Base-by-base conservation (phyloP, 225 moss, liverwort and hornwort genomes). In the Climacium dendroides region DNA sequence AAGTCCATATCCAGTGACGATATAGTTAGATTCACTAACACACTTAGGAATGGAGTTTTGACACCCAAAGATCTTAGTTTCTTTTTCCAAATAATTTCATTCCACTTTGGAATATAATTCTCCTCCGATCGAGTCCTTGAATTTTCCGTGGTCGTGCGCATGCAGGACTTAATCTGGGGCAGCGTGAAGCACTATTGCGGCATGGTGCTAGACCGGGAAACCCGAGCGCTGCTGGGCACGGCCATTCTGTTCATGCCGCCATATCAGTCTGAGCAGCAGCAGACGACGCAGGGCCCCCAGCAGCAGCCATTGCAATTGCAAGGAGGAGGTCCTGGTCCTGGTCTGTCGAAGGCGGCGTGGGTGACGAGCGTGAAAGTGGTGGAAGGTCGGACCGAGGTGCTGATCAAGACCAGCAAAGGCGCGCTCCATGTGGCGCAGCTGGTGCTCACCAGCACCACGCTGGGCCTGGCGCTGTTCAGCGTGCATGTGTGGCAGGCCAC, bases 171-270 rank as follows among this genome's bases (percentile, higher is more conserved):
- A 39, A 89, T 94, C 79, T 92, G 92, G 91, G 91, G 89, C 50
- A 94, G 92, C 53, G 90, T 94, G 85, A 94, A 92, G 85, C 90
- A 90, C 65, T 94, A 94, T 3, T 94, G 94, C 47, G 94, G 91
- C 75, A 90, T 94, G 92, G 94, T 94, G 64, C 89, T 92, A 24
- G 94, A 94, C 85, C 83, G 91, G 47, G 94, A 94, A 62, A 94
- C 94, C 25, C 78, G 85, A 67, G 76, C 53, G 28, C 82, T 92
- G 53, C 88, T 94, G 7, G 94, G 94, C 77, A 90, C 92, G 34
- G 92, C 94, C 52, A 41, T 83, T 39, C 88, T 94, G 37, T 92
- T 94, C 75, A 61, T 91, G 15, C 83, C 89, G 8, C 69, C 87
- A 3, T 90, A 89, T 59, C 82, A 41, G 43, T 43, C 41, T 23